Conservation (phyloP, 805 yeast genomes). For the Suhomyces faveliae region DNA sequence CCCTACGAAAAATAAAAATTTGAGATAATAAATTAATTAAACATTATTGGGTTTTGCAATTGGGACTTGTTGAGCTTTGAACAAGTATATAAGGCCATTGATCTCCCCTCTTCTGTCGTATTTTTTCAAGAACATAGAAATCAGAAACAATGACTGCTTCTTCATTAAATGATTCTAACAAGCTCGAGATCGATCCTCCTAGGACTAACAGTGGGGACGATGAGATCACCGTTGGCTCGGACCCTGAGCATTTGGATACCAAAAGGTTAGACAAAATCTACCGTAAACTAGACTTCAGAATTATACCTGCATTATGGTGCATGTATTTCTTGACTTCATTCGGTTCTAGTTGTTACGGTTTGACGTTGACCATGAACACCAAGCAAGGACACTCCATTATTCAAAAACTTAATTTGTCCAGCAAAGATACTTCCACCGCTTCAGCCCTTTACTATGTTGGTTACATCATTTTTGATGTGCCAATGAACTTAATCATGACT, state of each 20-base stretch:
- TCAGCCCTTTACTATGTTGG: conserved; percentile 83
- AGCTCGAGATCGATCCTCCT: not conserved
- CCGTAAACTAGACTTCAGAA: conserved; percentile 62
- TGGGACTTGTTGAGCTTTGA: not conserved
- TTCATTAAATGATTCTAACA: not conserved
- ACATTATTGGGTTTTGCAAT: too few species aligned
- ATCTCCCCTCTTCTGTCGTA: not conserved
- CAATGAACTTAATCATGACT: conserved; percentile 87
- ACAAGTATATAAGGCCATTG: not conserved
- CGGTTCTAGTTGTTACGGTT: conserved; percentile 75
- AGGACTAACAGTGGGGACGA: conserved; percentile 7
- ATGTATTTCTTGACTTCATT: conserved; percentile 76
- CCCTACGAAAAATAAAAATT: not conserved
- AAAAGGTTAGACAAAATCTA: conserved; percentile 53
- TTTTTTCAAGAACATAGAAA: not conserved
- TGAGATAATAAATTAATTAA: not conserved
- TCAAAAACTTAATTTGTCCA: conserved; percentile 48
- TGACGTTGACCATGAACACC: conserved; percentile 75
- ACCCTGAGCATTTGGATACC: conserved; percentile 4
- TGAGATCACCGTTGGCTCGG: conserved; percentile 9
- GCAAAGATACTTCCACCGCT: conserved; percentile 67
- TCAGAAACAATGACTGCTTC: not conserved
- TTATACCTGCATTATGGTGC: conserved; percentile 81
- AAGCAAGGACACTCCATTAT: conserved; percentile 59
- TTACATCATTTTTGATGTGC: conserved; percentile 79